Conservation (phyloP, 805 yeast species). For the Candida qinlingensis region DNA sequence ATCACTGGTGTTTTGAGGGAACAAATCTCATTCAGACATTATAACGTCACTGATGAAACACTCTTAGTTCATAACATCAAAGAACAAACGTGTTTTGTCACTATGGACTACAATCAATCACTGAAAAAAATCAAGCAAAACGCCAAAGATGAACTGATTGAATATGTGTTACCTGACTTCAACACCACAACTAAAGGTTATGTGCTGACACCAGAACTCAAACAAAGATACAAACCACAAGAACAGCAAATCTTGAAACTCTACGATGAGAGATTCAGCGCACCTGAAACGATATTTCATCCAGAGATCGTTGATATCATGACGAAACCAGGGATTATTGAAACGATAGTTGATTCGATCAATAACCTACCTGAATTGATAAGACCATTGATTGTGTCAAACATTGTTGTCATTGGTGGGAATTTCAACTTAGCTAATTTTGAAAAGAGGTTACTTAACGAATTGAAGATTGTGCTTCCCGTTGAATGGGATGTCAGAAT, state of each 20-base stretch:
- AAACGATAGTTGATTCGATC: slow-evolving; percentile 62
- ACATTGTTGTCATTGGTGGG: slow-evolving; percentile 82
- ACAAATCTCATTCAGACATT: slow-evolving; percentile 82
- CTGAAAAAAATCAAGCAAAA: slow-evolving; percentile 32
- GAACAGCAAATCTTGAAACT: slow-evolving; percentile 64
- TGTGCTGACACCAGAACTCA: slow-evolving; percentile 36
- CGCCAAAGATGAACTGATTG: slow-evolving; percentile 37
- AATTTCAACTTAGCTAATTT: slow-evolving; percentile 67
- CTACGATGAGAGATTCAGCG: slow-evolving; percentile 79
- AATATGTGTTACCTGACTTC: slow-evolving; percentile 84
- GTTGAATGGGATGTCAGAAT: slow-evolving; percentile 63
- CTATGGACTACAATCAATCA: slow-evolving; percentile 48
- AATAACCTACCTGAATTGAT: slow-evolving; percentile 66
- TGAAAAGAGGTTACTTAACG: slow-evolving; percentile 51
- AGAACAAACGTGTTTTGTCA: slow-evolving; percentile 69
- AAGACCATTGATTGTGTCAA: slow-evolving; percentile 72
- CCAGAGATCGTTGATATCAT: slow-evolving; percentile 77
- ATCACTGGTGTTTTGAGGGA: slow-evolving; percentile 81
- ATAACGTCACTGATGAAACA: slow-evolving; percentile 90
- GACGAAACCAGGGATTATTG: slow-evolving; percentile 71
- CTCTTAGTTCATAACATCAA: slow-evolving; percentile 79
- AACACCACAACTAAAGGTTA: slow-evolving; percentile 77
- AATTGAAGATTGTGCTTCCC: slow-evolving; percentile 63
- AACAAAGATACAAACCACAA: slow-evolving; percentile 28
- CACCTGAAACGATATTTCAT: slow-evolving; percentile 82